These are phyloP conservation scores for Drechslerella stenobrocha DNA, from an alignment of 2,329 filamentous ascomycete species.

Conservation along the genomic window DNA sequence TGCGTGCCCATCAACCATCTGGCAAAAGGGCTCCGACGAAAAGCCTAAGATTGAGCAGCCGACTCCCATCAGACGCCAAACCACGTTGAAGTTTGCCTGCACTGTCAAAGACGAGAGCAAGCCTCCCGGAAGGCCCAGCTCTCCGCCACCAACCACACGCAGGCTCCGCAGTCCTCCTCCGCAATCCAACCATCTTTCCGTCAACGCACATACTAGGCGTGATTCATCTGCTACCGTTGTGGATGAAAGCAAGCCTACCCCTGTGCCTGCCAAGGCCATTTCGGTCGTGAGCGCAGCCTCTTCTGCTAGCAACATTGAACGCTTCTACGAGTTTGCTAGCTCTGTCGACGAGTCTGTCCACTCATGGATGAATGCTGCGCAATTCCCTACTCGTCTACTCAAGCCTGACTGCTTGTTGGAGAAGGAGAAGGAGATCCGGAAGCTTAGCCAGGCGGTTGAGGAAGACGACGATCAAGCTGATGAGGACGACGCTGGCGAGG, in stretches of 20 bases:
- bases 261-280: conserved; percentile 55
- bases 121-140: conserved; percentile 35
- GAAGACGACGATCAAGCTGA: conserved; percentile 74
- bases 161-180: conserved; percentile 17
- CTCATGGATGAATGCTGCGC: conserved; percentile 81
- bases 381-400: conserved; percentile 68
- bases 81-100: conserved; percentile 75
- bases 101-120: conserved; percentile 53
- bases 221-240: conserved; percentile 61
- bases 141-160: conserved; percentile 41
- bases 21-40: conserved; percentile 54
- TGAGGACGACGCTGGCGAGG: conserved; percentile 56
- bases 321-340: conserved; percentile 90
- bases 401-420: conserved; percentile 86
- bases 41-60: conserved; percentile 52
- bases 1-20: conserved; percentile 70
- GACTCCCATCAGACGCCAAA: conserved; percentile 60
- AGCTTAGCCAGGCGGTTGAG: conserved; percentile 84
- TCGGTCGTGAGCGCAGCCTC: conserved; percentile 50
- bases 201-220: conserved; percentile 55
- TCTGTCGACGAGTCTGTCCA: conserved; percentile 74
- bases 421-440: conserved; percentile 86
- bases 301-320: conserved; percentile 59
- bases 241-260: conserved; percentile 55
- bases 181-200: conserved; percentile 13